These are phyloP conservation scores for Penicillium sp. DNA, from an alignment of 2,329 filamentous ascomycete species.

Conservation along the genomic window DNA sequence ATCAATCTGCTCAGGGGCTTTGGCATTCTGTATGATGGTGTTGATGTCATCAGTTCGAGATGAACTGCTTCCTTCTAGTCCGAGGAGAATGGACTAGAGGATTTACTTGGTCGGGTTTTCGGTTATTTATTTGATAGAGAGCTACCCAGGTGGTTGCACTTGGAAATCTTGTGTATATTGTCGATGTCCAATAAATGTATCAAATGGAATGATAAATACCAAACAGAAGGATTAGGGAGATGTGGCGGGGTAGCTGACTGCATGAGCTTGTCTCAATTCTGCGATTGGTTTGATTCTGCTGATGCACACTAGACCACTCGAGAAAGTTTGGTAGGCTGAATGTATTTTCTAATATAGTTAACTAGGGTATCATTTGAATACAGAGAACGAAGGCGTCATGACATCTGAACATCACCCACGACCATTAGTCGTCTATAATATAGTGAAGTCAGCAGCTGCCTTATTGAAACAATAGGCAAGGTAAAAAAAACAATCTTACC, in stretches of 20 bases:
- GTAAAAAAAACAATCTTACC: neutral
- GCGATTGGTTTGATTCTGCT: too few species aligned
- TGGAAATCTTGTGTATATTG: neutral
- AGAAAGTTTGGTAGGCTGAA: too few species aligned
- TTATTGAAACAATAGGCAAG: neutral
- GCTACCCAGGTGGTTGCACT: neutral
- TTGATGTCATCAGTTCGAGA: neutral
- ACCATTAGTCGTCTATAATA: neutral
- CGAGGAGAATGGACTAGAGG: constrained; percentile 22
- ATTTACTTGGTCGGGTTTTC: constrained; percentile 5
- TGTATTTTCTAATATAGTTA: too few species aligned
- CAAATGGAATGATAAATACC: too few species aligned
- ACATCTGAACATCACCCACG: neutral
- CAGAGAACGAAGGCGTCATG: neutral
- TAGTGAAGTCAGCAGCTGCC: neutral
- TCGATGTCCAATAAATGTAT: neutral
- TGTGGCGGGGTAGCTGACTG: too few species aligned
- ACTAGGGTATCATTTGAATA: neutral
- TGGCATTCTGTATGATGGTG: constrained; percentile 24
- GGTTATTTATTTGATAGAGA: neutral
- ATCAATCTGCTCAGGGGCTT: constrained; percentile 40
- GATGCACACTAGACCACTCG: too few species aligned
- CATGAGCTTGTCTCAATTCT: too few species aligned
- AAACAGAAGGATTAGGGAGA: too few species aligned
- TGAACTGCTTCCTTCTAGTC: neutral